phyloP scores from a whole-genome alignment of 805 yeast species.

The Allodekkera sacchari region DNA sequence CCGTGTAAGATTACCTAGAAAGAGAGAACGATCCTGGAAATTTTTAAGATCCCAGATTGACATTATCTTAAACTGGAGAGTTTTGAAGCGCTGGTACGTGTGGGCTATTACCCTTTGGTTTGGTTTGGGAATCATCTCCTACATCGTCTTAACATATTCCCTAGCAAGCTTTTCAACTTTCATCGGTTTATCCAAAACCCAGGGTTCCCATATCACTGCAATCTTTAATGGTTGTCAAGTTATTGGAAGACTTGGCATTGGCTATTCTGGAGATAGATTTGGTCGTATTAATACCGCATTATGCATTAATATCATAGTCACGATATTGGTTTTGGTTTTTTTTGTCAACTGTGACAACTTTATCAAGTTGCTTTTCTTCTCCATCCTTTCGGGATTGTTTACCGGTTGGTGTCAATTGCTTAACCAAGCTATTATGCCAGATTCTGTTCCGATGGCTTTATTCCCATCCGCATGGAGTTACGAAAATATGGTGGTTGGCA shows the following conservation, averaged over 20 bases:
- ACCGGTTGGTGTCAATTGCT: slow-evolving; percentile 35
- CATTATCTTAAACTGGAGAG: slow-evolving; percentile 10
- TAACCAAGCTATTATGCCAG: slow-evolving; percentile 23
- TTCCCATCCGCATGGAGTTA: slow-evolving; percentile 24
- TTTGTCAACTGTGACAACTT: slow-evolving; percentile 31
- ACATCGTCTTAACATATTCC: slow-evolving; percentile 37
- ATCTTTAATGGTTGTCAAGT: slow-evolving; percentile 38
- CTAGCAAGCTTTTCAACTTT: slow-evolving; percentile 38
- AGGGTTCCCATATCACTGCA: slow-evolving; percentile 39
- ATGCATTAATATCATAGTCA: slow-evolving; percentile 24
- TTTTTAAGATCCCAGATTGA: slow-evolving; percentile 8
- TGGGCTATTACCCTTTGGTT: slow-evolving; percentile 15
- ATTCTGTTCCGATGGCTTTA: slow-evolving; percentile 16
- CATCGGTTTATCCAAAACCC: slow-evolving; percentile 35
- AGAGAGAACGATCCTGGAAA: slow-evolving; percentile 6
- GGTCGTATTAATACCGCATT: slow-evolving; percentile 41
- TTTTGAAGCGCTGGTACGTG: slow-evolving; percentile 12
- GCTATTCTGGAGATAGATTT: slow-evolving; percentile 32
- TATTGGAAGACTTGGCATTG: slow-evolving; percentile 42
- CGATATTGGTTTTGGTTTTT: slow-evolving; percentile 32
- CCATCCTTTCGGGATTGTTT: slow-evolving; percentile 17
- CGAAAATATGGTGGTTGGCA: slow-evolving; percentile 18
- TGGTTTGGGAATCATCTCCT: slow-evolving; percentile 31
- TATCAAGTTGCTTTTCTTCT: slow-evolving; percentile 10
- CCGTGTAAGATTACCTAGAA: slow-evolving; percentile 30